Evolutionary conservation across 2,329 filamentous ascomycete genomes (phyloP), one percentile per base, ranked within the genome.

Genomic region (Verticillium dahliae): DNA sequence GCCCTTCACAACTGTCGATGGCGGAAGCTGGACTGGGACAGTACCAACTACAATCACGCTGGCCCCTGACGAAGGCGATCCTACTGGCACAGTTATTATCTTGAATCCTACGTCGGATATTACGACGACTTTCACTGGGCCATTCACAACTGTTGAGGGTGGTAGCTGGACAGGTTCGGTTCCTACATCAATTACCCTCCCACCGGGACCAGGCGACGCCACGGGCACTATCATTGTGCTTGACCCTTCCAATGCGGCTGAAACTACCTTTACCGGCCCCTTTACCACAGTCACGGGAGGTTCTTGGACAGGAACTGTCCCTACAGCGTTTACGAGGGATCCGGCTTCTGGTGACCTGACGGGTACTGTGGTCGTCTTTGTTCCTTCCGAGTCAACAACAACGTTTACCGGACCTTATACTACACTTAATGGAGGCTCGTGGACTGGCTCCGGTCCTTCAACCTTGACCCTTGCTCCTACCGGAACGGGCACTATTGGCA

Each of bases 361-460:
- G n/a, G 63, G 59, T 6, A 62, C 61, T 22, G 57, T 59, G 7
- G 58, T 65, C 18, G 55, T 65, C 41, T 31, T 63, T n/a, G 58
- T 39, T 14, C 63, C 63, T 5, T 22, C 31, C 22, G 18, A 34
- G 18, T 4, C 34, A n/a, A 14, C 27, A 31, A 15, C 59, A 56
- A 52, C 56, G 4, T 63, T 57, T 14, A 57, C 61, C 31, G 59
- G 56, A 10, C 58, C 63, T 6, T 59, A 54, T 7, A 60, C 60
- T 14, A 65, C 63, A 4, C 14, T 65, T n/a, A 59, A 57, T 33
- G 57, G 35, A 37, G 35, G 50, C 2, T 39, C 38, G 9, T 27
- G 31, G 6, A 60, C 60, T 33, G 50, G 41, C 11, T 59, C 61
- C 7, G 58, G 11, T 5, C 4, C 27, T 15, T n/a, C 13, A 10